Evolutionary conservation across 2,329 filamentous ascomycete species (phyloP), one percentile per base, ranked within the genome.

Genomic region (Talaromyces atroroseus): DNA sequence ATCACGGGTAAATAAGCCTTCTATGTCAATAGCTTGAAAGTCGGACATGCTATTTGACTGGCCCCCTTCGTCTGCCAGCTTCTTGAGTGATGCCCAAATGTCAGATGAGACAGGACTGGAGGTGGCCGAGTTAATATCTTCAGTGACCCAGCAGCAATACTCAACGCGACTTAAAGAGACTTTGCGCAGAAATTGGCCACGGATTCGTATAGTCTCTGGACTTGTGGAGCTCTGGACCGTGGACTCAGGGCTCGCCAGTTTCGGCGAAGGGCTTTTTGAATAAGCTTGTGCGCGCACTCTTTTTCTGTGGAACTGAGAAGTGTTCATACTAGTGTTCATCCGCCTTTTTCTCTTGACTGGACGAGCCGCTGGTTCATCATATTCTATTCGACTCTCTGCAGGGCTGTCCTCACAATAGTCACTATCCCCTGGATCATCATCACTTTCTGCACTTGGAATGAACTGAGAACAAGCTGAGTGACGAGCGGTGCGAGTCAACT

Each of bases 21-120:
- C 18, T 24, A 49, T 49, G 20, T 49, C 20, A 24, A 49, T 49
- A 49, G 32, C 14, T 50, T 50, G 21, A 50, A 50, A 50, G 34
- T 50, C 20, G 10, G 48, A 40, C 21, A 50, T 50, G 14, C 34
- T 2, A 50, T 20, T 50, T 26, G 14, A 50, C 21, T 26, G 26
- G 3, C n/a, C 7, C 34, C 16, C 21, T 3, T 40, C 8, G 10
- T 50, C 21, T 20, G 8, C 20, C 4, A 50, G 21, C 49, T 29
- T 50, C 34, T 50, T 50, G 12, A 50, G 3, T 50, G 49, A 42
- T 50, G 34, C 23, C 49, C 1, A 16, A 40, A 29, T 50, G 21
- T 50, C 12, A 6, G 49, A 50, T 20, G 18, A 50, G 0, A 6
- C 21, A 50, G 49, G 16, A 26, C 3, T 29, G 34, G 34, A 42